Conservation (phyloP, 169 alveolate species). For the Plasmodium gaboni region DNA sequence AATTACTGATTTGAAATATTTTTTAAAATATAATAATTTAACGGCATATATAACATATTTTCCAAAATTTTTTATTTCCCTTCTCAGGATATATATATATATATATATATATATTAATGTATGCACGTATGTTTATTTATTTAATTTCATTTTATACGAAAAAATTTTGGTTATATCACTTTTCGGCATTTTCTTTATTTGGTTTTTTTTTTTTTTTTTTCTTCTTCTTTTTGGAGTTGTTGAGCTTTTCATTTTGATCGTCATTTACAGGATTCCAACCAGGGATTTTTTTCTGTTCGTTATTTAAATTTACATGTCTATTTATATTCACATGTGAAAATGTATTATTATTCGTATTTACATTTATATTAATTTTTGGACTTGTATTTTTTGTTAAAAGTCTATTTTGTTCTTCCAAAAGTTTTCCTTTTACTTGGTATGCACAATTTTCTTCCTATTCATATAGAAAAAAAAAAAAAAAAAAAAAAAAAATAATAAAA, state of each 20-base stretch:
- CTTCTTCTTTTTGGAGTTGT: conserved; percentile 10
- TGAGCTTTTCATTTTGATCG: conserved; percentile 2
- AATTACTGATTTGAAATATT: too few species aligned
- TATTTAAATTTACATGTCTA: background rate
- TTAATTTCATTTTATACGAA: background rate
- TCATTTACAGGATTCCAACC: conserved; percentile 75
- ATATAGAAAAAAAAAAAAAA: background rate
- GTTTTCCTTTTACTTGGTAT: conserved; percentile 59
- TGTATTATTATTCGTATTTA: background rate
- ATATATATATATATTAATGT: too few species aligned
- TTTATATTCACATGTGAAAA: background rate
- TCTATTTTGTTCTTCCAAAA: conserved; percentile 37
- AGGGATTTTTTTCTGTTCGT: conserved; percentile 35
- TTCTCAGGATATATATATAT: too few species aligned
- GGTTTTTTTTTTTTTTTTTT: conserved; percentile 45
- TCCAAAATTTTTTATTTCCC: too few species aligned
- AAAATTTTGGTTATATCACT: background rate
- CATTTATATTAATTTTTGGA: conserved; percentile 6
- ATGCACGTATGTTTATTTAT: background rate
- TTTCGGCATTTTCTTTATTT: conserved; percentile 2
- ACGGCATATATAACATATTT: too few species aligned
- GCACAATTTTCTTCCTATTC: conserved; percentile 65
- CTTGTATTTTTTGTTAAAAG: too few species aligned
- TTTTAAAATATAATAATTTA: too few species aligned
- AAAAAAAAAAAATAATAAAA: background rate